phyloP scores from a whole-genome alignment of 257 asterid genomes.

The Salvia miltiorrhiza region DNA sequence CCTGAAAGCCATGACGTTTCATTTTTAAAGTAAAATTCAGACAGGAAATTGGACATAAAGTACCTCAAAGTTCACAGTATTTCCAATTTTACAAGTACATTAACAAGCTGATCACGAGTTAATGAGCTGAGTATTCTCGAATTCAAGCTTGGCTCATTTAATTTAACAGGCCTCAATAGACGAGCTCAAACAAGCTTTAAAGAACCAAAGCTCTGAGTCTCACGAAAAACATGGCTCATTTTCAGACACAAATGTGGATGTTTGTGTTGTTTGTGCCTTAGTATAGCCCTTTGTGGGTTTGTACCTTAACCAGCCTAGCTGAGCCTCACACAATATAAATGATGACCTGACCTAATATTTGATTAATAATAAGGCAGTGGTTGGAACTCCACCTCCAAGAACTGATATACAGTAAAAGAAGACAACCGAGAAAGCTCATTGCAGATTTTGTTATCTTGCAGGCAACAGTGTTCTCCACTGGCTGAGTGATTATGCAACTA shows the following conservation, averaged over 20 bases:
- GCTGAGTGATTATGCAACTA: not conserved
- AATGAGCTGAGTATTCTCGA: not conserved
- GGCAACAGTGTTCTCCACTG: not conserved
- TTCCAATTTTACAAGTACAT: not conserved
- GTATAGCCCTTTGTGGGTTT: not conserved
- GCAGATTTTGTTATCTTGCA: not conserved
- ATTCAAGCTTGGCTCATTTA: not conserved
- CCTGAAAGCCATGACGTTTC: conserved; percentile 41
- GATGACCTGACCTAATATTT: not conserved
- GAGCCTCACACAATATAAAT: not conserved
- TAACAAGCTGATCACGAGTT: not conserved
- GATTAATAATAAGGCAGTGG: not conserved
- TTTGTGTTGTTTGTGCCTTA: not conserved
- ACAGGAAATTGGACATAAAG: not conserved
- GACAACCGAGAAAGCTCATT: not conserved
- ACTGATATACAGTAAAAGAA: not conserved
- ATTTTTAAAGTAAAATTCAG: conserved; percentile 21
- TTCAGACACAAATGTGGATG: not conserved
- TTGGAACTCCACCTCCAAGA: not conserved
- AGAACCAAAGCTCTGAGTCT: not conserved
- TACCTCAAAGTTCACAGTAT: not conserved
- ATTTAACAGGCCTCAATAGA: not conserved
- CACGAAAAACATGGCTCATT: not conserved
- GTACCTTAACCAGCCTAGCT: not conserved
- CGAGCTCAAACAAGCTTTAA: not conserved